Evolutionary conservation across 768 basidiomycete genomes (phyloP), one percentile per base, ranked within the genome.

Genomic region (Russula lepida): DNA sequence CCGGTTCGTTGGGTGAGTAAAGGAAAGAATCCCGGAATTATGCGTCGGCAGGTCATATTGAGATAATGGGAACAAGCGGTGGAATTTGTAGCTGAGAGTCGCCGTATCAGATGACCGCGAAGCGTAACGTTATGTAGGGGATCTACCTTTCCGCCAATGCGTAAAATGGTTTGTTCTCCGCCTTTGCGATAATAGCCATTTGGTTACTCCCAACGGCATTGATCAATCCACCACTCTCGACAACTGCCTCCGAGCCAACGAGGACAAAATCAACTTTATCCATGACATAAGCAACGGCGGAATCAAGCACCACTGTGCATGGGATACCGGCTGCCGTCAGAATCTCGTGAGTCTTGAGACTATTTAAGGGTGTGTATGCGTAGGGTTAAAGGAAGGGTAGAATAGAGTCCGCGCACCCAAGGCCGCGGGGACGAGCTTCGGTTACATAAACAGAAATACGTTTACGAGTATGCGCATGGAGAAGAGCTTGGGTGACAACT

Each of bases 361-460:
- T 95, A 73, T 64, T 63, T 50, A 65, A 55, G 54, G 7, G n/a
- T 41, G 28, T 30, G 39, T 56, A 59, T 35, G 23, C 54, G 54
- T 33, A 37, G 53, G 44, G 41, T 56, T 33, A 41, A 63, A 66
- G 62, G 41, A 53, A 54, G 21, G 32, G 43, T 56, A n/a, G 52
- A 64, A 60, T 56, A 27, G 32, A 53, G 32, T 27, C 15, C 47
- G 44, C 84, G 69, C 71, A 92, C 92, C 94, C 92, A 67, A 89
- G 79, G 69, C 88, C 90, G 71, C 83, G 84, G 72, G 95, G 94
- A 65, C 92, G 83, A 35, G 92, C 91, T 84, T 98, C 92, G 67
- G 95, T 98, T 60, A 99, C 95, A 73, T 93, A 98, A 41, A 99
- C 95, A 69, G 91, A 92, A 73, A 98, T 92, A 59, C 95, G 83